phyloP scores from a whole-genome alignment of 2,329 filamentous ascomycete species.

The Aspergillus tamarii region DNA sequence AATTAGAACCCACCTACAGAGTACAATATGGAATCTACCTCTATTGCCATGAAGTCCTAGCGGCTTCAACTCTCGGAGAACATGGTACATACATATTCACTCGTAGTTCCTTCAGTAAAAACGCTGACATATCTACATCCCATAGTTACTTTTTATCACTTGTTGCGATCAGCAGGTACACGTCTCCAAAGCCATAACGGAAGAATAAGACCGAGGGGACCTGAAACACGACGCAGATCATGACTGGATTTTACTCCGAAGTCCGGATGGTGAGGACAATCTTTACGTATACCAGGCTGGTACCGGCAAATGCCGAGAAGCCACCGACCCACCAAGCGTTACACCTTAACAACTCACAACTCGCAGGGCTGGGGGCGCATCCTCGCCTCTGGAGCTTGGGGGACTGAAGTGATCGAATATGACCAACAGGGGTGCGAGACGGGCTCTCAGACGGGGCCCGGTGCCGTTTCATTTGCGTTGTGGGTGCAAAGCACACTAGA shows the following conservation, averaged over 20 bases:
- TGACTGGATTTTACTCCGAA: not conserved
- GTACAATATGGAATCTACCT: not conserved
- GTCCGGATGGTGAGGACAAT: not conserved
- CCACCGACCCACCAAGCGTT: not conserved
- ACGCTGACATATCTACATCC: not conserved
- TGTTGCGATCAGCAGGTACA: not conserved
- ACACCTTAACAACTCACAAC: not conserved
- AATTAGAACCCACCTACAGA: not conserved
- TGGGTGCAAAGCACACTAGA: not conserved
- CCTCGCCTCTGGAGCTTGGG: not conserved
- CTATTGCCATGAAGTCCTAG: not conserved
- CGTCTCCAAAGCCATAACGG: not conserved
- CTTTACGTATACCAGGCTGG: not conserved
- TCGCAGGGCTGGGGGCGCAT: not conserved
- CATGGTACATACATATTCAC: not conserved
- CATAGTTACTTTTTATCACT: too few relatives aligned
- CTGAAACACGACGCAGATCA: not conserved
- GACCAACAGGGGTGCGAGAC: not conserved
- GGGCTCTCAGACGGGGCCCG: not conserved
- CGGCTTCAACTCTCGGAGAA: not conserved
- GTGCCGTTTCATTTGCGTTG: not conserved
- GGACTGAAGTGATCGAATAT: not conserved
- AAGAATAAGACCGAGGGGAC: not conserved
- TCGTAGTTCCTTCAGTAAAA: not conserved
- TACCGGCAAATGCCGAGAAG: not conserved